Percentiles rank a stretch among this genome's conserved stretches.
Conservation (phyloP, 2,329 filamentous ascomycete species). For the Tolypocladium capitatum region DNA sequence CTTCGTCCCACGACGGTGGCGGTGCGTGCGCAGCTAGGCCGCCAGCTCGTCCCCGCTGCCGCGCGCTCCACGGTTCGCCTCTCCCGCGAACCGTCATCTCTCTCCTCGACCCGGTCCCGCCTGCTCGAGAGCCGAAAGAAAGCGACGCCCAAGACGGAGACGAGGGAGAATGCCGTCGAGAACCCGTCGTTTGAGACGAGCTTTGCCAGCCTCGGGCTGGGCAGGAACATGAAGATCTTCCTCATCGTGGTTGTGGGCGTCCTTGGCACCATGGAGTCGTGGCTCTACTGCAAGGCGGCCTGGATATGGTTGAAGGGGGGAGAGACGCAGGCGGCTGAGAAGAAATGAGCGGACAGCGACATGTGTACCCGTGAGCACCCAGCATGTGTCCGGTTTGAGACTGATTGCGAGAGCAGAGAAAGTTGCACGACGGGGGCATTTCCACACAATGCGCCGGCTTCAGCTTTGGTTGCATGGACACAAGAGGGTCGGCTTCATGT, state of each 20-base stretch:
- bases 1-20: background rate
- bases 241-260: slow-evolving; percentile 13
- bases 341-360: background rate
- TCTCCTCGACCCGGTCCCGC: background rate
- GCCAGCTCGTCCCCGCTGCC: background rate
- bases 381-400: background rate
- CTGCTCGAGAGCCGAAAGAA: background rate
- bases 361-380: background rate
- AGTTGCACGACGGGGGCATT: background rate
- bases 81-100: background rate
- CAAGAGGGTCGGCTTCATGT: background rate
- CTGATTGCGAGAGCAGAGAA: background rate
- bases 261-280: slow-evolving; percentile 19
- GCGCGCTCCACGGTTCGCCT: too few relatives aligned
- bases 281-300: slow-evolving; percentile 17
- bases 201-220: slow-evolving; percentile 11
- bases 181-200: slow-evolving; percentile 3
- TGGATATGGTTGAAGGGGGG: slow-evolving; percentile 14
- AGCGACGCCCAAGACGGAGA: background rate
- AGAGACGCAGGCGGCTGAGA: background rate
- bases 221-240: slow-evolving; percentile 13
- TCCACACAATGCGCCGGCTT: background rate
- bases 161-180: background rate
- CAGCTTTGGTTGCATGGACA: background rate
- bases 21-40: background rate